Evolutionary conservation across 2,329 filamentous ascomycete genomes (phyloP).

Genomic region (Chaetomiaceae sp.): DNA sequence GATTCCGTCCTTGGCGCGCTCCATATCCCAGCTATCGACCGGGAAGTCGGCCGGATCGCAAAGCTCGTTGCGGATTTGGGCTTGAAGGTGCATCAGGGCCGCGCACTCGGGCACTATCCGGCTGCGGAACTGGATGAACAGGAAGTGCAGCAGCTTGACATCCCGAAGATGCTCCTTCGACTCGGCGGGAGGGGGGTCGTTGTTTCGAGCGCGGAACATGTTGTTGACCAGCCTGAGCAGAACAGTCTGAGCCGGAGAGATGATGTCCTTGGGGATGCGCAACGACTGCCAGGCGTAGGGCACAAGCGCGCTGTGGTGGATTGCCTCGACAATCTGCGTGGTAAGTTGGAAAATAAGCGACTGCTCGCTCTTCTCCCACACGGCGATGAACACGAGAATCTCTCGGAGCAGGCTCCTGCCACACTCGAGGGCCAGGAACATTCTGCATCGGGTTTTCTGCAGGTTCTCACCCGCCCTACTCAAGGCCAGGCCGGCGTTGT

Average conservation of each 20-base stretch:
- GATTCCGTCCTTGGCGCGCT: constrained; percentile 89
- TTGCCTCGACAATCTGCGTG: constrained; percentile 88
- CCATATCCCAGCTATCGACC: constrained; percentile 95
- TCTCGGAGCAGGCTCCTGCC: constrained; percentile 85
- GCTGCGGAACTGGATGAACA: constrained; percentile 86
- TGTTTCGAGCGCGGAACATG: constrained; percentile 62
- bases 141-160: constrained; percentile 69
- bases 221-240: constrained; percentile 85
- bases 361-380: constrained; percentile 91
- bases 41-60: constrained; percentile 82
- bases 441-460: constrained; percentile 83
- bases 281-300: constrained; percentile 90
- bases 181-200: constrained; percentile 39
- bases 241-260: constrained; percentile 89
- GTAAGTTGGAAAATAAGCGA: constrained; percentile 96
- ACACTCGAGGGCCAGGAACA: constrained; percentile 82
- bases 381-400: constrained; percentile 90
- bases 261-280: constrained; percentile 89
- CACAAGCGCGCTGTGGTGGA: constrained; percentile 81
- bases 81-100: constrained; percentile 89
- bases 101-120: constrained; percentile 92
- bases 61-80: constrained; percentile 72
- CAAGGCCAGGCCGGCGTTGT: constrained; percentile 65
- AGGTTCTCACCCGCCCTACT: constrained; percentile 70
- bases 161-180: constrained; percentile 50